These are phyloP conservation scores for Calocera cornea DNA, from an alignment of 768 basidiomycete species.

Conservation along the genomic window DNA sequence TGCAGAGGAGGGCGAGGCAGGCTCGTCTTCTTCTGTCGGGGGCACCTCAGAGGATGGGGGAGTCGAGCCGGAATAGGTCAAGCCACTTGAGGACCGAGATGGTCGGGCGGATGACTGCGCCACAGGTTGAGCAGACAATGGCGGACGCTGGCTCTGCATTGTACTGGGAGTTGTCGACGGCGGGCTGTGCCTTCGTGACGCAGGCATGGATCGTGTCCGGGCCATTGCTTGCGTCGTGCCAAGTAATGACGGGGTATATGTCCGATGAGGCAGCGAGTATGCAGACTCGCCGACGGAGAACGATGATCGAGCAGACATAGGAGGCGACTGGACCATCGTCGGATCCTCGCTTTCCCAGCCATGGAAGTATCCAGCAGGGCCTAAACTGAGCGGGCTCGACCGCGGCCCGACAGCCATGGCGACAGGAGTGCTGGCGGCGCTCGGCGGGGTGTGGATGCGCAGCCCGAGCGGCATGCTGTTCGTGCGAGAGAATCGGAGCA, in stretches of 20 bases:
- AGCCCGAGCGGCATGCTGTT: slow-evolving; percentile 31
- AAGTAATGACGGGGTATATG: slow-evolving; percentile 5
- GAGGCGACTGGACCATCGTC: neutral
- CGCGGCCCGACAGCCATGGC: neutral
- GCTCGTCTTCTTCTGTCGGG: slow-evolving; percentile 8
- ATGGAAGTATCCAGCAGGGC: neutral
- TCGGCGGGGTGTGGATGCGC: slow-evolving; percentile 30
- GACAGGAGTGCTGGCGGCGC: neutral
- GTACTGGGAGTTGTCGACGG: neutral
- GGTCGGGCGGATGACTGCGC: slow-evolving; percentile 8
- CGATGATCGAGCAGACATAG: neutral
- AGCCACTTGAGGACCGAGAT: slow-evolving; percentile 6
- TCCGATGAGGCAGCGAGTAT: neutral
- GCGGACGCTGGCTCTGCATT: neutral
- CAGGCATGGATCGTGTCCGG: neutral
- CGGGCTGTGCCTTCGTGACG: neutral
- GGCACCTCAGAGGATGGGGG: slow-evolving; percentile 11
- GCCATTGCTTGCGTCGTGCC: neutral
- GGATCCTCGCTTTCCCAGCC: neutral
- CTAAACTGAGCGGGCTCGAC: neutral
- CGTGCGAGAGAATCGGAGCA: slow-evolving; percentile 40
- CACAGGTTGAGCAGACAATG: neutral
- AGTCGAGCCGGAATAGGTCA: slow-evolving; percentile 9
- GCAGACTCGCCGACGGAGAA: neutral
- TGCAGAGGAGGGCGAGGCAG: slow-evolving; percentile 4